Evolutionary conservation across 169 alveolate genomes (phyloP).

Genomic region (Amoebophrya sp.): DNA sequence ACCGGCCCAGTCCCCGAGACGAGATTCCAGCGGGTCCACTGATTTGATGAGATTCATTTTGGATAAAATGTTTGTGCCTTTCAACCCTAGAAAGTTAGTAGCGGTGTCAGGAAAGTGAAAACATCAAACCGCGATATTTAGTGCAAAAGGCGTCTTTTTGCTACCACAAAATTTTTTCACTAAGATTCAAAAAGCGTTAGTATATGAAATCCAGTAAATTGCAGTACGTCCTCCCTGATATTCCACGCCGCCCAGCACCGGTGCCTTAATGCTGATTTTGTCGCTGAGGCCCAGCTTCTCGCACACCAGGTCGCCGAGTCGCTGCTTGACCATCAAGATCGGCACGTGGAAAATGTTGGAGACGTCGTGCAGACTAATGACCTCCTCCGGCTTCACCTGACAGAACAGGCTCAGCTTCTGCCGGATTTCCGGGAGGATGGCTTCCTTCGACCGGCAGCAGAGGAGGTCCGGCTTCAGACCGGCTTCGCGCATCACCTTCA

Average conservation of each 20-base stretch:
- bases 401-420: slow-evolving; percentile 69
- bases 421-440: slow-evolving; percentile 59
- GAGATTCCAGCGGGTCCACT: background rate
- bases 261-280: background rate
- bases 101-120: too few species aligned
- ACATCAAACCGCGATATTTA: too few species aligned
- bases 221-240: background rate
- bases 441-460: slow-evolving; percentile 70
- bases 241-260: background rate
- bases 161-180: too few species aligned
- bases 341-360: slow-evolving; percentile 55
- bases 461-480: slow-evolving; percentile 52
- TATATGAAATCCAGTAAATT: background rate
- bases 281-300: background rate
- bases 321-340: slow-evolving; percentile 63
- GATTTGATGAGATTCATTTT: too few species aligned
- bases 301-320: slow-evolving; percentile 52
- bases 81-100: too few species aligned
- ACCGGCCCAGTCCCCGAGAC: slow-evolving; percentile 22
- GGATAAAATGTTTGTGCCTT: too few species aligned
- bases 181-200: too few species aligned
- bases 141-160: too few species aligned
- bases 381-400: slow-evolving; percentile 63
- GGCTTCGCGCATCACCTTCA: slow-evolving; percentile 61
- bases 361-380: slow-evolving; percentile 47